Conservation (phyloP, 352 stramenopile species). For the Globisporangium yorkense region DNA sequence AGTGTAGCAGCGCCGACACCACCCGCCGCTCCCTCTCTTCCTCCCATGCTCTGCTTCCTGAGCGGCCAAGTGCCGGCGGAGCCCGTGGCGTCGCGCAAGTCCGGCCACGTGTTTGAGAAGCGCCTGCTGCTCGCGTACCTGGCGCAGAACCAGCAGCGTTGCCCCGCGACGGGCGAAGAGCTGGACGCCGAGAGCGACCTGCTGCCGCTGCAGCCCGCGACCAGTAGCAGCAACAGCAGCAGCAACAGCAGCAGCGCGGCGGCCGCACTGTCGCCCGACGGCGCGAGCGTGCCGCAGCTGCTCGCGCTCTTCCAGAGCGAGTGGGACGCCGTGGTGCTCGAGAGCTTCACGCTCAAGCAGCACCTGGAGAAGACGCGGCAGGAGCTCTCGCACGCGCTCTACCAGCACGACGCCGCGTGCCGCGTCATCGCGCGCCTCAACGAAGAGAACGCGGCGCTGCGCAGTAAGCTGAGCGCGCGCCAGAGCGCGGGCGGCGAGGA, state of each 20-base stretch:
- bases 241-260: conserved; percentile 4
- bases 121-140: conserved; percentile 79
- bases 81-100: conserved; percentile 81
- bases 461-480: conserved; percentile 21
- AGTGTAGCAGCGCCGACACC: no score
- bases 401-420: conserved; percentile 96
- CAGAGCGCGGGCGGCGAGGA: conserved; percentile 24
- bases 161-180: conserved; percentile 62
- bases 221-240: not conserved
- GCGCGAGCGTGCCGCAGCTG: conserved; percentile 58
- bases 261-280: conserved; percentile 29
- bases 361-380: conserved; percentile 92
- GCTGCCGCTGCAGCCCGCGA: conserved; percentile 40
- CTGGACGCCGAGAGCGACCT: conserved; percentile 62
- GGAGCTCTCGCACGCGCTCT: conserved; percentile 92
- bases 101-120: conserved; percentile 86
- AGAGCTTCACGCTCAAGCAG: conserved; percentile 93
- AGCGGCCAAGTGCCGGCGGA: conserved; percentile 78
- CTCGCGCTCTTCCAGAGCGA: conserved; percentile 86
- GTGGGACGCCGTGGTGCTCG: conserved; percentile 92
- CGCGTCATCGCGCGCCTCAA: conserved; percentile 92
- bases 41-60: conserved; percentile 69
- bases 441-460: conserved; percentile 60
- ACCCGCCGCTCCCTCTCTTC: no score
- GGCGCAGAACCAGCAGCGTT: conserved; percentile 60